Evolutionary conservation across 1,139 yeast genomes (phyloP).

Genomic region (Saccharomyces hybrid): DNA sequence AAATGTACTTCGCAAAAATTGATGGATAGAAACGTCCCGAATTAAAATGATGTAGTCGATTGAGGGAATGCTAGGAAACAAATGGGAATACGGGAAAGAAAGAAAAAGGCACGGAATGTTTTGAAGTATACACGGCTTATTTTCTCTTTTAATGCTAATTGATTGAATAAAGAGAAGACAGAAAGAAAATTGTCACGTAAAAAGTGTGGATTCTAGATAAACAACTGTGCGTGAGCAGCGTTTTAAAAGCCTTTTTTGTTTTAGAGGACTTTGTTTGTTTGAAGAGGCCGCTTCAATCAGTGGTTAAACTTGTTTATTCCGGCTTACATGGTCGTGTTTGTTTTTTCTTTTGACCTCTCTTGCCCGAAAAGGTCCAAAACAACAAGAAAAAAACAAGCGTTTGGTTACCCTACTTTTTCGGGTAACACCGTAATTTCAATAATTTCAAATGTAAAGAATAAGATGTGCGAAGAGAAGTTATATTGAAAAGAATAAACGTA

Average conservation of each 20-base stretch:
- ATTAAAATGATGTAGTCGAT: neutral
- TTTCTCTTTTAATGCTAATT: neutral
- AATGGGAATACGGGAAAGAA: neutral
- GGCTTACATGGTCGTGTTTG: conserved; percentile 7
- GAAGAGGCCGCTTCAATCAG: conserved; percentile 2
- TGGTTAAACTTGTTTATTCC: conserved; percentile 7
- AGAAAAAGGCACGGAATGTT: neutral
- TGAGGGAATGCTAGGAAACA: neutral
- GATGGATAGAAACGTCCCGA: neutral
- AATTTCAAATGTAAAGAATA: too few species aligned
- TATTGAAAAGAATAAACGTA: too few species aligned
- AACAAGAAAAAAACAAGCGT: neutral
- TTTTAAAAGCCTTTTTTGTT: neutral
- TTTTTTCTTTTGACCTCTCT: conserved; percentile 1
- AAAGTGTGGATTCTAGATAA: neutral
- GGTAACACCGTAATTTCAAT: neutral
- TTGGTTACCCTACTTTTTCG: neutral
- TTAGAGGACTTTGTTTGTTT: neutral
- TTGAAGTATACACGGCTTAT: neutral
- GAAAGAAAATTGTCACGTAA: neutral
- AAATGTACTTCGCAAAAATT: neutral
- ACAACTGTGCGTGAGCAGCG: conserved; percentile 1
- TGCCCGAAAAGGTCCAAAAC: neutral
- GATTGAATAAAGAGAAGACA: neutral
- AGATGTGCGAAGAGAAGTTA: too few species aligned